Percentiles rank a stretch among this genome's conserved stretches.
Evolutionary conservation across 2,329 filamentous ascomycete species (phyloP).

Genomic region (Alternaria triticimaculans): DNA sequence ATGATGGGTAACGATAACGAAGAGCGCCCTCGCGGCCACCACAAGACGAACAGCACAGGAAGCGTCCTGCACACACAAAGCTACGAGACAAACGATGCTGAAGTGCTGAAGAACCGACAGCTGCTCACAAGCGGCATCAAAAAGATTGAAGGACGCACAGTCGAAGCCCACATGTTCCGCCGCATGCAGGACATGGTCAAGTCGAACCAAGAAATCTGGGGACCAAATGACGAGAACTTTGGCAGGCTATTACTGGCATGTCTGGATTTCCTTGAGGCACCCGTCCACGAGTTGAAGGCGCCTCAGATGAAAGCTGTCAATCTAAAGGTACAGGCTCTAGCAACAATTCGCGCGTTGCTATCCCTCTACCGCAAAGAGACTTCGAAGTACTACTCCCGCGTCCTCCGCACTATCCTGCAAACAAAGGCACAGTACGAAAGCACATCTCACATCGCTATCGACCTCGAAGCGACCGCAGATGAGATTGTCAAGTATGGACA

Average conservation of each 20-base stretch:
- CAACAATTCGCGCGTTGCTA: slow-evolving; percentile 75
- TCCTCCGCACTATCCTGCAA: slow-evolving; percentile 70
- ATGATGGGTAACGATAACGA: slow-evolving; percentile 38
- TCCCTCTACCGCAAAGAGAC: slow-evolving; percentile 71
- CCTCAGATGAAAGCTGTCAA: slow-evolving; percentile 71
- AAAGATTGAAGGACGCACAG: slow-evolving; percentile 71
- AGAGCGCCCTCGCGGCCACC: slow-evolving; percentile 39
- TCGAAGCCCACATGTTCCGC: slow-evolving; percentile 83
- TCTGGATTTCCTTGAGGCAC: slow-evolving; percentile 74
- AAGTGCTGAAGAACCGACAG: slow-evolving; percentile 57
- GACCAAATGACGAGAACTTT: slow-evolving; percentile 73
- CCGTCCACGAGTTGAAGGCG: slow-evolving; percentile 53
- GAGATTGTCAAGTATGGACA: slow-evolving; percentile 73
- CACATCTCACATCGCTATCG: slow-evolving; percentile 73
- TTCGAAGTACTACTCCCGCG: slow-evolving; percentile 70
- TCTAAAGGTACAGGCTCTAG: slow-evolving; percentile 75
- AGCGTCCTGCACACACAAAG: slow-evolving; percentile 43
- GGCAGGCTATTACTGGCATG: slow-evolving; percentile 70
- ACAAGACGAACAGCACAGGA: slow-evolving; percentile 48
- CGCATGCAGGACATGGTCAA: slow-evolving; percentile 77
- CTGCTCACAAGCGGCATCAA: slow-evolving; percentile 76
- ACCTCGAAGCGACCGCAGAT: slow-evolving; percentile 74
- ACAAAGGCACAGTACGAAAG: slow-evolving; percentile 72
- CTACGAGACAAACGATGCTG: slow-evolving; percentile 44
- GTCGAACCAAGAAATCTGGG: slow-evolving; percentile 67